These are phyloP conservation scores for Amanita inopinata DNA, from an alignment of 768 basidiomycete species.

Conservation along the genomic window DNA sequence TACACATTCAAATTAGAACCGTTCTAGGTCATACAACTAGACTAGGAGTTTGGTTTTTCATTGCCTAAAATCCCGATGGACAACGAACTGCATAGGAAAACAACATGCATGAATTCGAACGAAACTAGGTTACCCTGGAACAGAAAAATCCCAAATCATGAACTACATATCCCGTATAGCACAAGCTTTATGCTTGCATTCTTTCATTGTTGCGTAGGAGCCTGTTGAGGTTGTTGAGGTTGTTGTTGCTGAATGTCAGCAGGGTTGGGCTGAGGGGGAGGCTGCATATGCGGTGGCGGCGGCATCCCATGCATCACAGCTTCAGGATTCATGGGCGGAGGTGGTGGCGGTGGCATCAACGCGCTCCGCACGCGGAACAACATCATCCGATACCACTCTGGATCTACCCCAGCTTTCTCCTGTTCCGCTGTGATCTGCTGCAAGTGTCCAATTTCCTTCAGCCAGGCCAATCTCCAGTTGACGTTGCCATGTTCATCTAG, in stretches of 20 bases:
- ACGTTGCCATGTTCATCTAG: constrained; percentile 72
- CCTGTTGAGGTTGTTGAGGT: constrained; percentile 21
- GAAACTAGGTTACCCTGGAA: neutral
- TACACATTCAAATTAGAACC: too few relatives aligned
- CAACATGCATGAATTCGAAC: neutral
- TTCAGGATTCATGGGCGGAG: constrained; percentile 41
- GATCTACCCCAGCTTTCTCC: constrained; percentile 71
- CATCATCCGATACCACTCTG: constrained; percentile 86
- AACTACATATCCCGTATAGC: neutral
- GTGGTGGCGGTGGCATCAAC: constrained; percentile 46
- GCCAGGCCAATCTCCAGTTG: constrained; percentile 72
- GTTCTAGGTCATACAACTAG: too few relatives aligned
- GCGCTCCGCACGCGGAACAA: constrained; percentile 66
- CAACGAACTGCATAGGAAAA: too few relatives aligned
- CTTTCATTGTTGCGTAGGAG: neutral
- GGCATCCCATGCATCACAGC: constrained; percentile 37
- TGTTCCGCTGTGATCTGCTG: constrained; percentile 73
- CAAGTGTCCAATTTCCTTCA: constrained; percentile 69
- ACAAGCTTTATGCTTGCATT: neutral
- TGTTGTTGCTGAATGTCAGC: constrained; percentile 30
- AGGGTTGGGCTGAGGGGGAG: constrained; percentile 27
- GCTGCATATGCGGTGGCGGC: constrained; percentile 26
- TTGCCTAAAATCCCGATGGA: constrained; percentile 2
- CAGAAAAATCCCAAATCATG: neutral
- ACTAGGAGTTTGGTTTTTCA: neutral